Percentiles rank a stretch among this genome's conserved stretches.
Evolutionary conservation across 805 yeast genomes (phyloP).

Genomic region (Candida argentea): DNA sequence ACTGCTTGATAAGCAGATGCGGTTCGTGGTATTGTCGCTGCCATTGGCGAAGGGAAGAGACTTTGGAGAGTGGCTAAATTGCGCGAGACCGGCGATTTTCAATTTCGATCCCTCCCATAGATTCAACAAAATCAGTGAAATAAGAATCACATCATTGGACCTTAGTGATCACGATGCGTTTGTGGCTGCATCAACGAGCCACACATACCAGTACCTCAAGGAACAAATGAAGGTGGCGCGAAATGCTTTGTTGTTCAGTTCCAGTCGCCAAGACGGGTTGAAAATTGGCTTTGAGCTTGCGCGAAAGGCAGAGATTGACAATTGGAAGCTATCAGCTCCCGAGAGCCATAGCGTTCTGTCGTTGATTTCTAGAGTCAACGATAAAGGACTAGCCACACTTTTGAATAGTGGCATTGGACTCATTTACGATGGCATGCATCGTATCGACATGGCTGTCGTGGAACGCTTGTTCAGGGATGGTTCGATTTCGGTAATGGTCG

Average conservation of each 20-base stretch:
- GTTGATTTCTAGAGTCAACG: conserved; percentile 35
- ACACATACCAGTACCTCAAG: conserved; percentile 35
- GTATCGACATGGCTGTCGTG: conserved; percentile 44
- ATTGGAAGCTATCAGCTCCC: conserved; percentile 27
- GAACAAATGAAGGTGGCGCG: conserved; percentile 6
- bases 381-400: conserved; percentile 32
- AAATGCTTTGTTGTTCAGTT: conserved; percentile 43
- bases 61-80: conserved; percentile 81
- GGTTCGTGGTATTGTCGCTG: conserved; percentile 63
- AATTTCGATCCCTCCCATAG: conserved; percentile 64
- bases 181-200: conserved; percentile 39
- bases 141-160: conserved; percentile 40
- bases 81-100: conserved; percentile 46
- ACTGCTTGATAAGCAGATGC: conserved; percentile 44
- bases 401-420: conserved; percentile 56
- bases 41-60: conserved; percentile 70
- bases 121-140: conserved; percentile 41
- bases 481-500: conserved; percentile 46
- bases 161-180: conserved; percentile 44
- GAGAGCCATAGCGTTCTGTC: conserved; percentile 30
- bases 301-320: conserved; percentile 26
- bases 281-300: conserved; percentile 40
- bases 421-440: conserved; percentile 46
- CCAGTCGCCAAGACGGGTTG: conserved; percentile 44
- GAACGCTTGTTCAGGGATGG: conserved; percentile 42